Percentiles rank a stretch among this genome's conserved stretches.
phyloP scores from a whole-genome alignment of 73 alveolate genomes.

The Durusdinium trenchii region DNA sequence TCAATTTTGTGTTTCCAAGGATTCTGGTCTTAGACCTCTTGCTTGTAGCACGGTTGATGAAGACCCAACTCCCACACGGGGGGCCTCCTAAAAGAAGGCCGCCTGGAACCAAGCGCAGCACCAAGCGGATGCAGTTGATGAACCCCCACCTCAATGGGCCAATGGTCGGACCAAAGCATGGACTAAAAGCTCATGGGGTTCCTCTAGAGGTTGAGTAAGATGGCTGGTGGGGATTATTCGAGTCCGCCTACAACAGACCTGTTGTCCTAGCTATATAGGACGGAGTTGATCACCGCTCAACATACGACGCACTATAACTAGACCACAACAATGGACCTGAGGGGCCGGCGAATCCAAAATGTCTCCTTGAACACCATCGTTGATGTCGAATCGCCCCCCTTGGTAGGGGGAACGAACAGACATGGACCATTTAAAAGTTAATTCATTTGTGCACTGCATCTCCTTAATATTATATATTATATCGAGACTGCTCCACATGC shows the following conservation, averaged over 20 bases:
- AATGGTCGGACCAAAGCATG: not conserved
- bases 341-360: not conserved
- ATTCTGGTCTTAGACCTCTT: not conserved
- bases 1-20: not conserved
- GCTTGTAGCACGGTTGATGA: not conserved
- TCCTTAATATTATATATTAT: no score
- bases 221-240: no score
- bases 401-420: not conserved
- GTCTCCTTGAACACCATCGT: not conserved
- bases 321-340: not conserved
- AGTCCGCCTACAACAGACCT: no score
- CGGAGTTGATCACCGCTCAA: no score
- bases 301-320: not conserved
- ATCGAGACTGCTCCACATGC: no score
- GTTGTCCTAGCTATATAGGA: no score
- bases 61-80: not conserved
- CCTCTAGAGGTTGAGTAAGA: no score
- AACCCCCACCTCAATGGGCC: not conserved
- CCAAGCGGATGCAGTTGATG: not conserved
- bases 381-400: not conserved
- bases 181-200: not conserved
- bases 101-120: not conserved
- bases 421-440: no score
- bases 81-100: not conserved
- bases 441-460: no score